phyloP scores from a whole-genome alignment of 148 eudicot genomes.

The Cornus controversa region DNA sequence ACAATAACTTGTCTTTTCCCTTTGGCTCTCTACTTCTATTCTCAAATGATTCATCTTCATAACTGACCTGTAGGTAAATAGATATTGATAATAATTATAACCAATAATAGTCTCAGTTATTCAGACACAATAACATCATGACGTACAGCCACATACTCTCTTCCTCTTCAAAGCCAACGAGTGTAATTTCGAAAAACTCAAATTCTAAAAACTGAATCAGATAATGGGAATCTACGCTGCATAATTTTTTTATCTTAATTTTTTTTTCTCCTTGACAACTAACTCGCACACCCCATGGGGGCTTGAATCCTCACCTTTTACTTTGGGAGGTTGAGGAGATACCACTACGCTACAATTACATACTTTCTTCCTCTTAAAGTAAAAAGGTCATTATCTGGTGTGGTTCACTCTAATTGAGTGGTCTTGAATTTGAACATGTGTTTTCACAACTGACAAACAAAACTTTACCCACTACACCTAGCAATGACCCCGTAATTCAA shows the following conservation, averaged over 20 bases:
- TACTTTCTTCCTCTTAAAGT: no score
- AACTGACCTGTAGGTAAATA: constrained; percentile 31
- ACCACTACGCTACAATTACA: no score
- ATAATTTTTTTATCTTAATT: no score
- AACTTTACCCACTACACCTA: no score
- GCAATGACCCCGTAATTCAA: no score
- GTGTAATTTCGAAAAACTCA: neutral
- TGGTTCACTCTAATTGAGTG: no score
- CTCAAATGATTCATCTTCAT: constrained; percentile 13
- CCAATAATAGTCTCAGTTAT: neutral
- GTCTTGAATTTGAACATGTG: no score
- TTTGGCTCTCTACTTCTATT: constrained; percentile 10
- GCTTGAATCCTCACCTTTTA: neutral
- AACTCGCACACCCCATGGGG: no score
- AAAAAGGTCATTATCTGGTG: no score
- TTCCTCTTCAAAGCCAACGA: neutral
- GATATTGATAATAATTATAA: neutral
- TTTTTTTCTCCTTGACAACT: no score
- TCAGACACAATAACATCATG: neutral
- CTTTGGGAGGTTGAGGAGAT: neutral
- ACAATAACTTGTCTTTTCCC: constrained; percentile 18
- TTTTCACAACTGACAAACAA: no score
- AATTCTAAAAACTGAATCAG: neutral
- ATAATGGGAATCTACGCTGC: no score
- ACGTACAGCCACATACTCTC: neutral